These are phyloP conservation scores for Apiospora hydei DNA, from an alignment of 2,329 filamentous ascomycete genomes.

Conservation along the genomic window DNA sequence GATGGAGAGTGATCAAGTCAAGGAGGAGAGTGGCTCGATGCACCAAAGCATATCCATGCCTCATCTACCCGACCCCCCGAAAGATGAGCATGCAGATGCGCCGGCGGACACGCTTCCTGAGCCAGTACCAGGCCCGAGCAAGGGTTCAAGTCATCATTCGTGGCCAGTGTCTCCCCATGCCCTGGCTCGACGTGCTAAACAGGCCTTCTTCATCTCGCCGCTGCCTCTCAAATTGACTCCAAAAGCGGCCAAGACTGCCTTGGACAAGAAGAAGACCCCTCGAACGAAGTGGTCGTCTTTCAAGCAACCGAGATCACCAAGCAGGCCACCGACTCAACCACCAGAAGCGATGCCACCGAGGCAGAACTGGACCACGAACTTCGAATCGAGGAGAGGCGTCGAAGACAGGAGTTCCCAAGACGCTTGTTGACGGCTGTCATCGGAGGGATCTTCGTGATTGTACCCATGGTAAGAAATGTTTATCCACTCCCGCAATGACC, in stretches of 20 bases:
- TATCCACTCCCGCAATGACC: background rate
- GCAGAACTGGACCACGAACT: constrained; percentile 24
- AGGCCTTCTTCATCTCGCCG: constrained; percentile 25
- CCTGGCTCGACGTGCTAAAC: background rate
- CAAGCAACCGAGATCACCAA: background rate
- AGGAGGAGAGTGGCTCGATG: background rate
- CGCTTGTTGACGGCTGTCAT: constrained; percentile 24
- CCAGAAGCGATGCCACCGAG: constrained; percentile 24
- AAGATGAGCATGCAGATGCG: background rate
- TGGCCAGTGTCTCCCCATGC: background rate
- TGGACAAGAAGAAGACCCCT: background rate
- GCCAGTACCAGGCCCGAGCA: background rate
- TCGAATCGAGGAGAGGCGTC: constrained; percentile 18
- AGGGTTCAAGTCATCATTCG: background rate
- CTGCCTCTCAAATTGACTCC: background rate
- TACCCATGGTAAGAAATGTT: constrained; percentile 26
- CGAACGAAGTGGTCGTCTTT: background rate
- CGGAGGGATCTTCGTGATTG: constrained; percentile 27
- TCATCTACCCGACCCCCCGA: background rate
- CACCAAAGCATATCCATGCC: background rate
- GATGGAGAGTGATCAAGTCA: background rate
- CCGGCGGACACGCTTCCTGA: background rate
- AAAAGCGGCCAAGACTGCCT: background rate
- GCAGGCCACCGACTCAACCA: constrained; percentile 9
- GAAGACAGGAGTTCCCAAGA: constrained; percentile 25